Conservation (phyloP, 176 grass and related monocot species). For the Hsuehochloa calcarea region DNA sequence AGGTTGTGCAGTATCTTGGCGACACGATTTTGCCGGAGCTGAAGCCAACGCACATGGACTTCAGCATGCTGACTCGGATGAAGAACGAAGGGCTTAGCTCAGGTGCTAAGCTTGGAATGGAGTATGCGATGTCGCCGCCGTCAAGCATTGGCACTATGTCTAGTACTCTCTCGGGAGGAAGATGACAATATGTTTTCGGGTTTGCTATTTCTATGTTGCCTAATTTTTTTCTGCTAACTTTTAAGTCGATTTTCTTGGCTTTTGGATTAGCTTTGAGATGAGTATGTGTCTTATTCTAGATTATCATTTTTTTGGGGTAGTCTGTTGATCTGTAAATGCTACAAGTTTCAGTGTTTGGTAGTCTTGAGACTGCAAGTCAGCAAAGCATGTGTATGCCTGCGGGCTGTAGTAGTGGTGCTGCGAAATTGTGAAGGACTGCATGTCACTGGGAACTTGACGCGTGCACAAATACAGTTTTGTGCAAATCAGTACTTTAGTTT, state of each 20-base stretch:
- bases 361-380: not conserved
- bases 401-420: not conserved
- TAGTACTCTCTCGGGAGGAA: constrained; percentile 24
- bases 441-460: not conserved
- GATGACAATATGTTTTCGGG: not conserved
- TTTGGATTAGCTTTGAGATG: too few species aligned
- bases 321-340: not conserved
- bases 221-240: too few species aligned
- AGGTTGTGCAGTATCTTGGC: constrained; percentile 23
- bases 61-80: not conserved
- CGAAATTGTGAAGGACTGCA: not conserved
- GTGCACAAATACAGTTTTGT: not conserved
- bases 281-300: too few species aligned
- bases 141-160: constrained; percentile 28
- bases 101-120: not conserved
- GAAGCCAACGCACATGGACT: not conserved
- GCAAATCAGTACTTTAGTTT: not conserved
- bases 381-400: not conserved
- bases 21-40: not conserved
- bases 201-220: not conserved
- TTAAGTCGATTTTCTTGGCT: too few species aligned
- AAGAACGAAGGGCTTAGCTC: not conserved
- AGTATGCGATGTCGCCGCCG: not conserved
- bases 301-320: too few species aligned
- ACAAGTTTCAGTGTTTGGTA: not conserved